Evolutionary conservation across 257 asterid species (phyloP).

Genomic region (Coffea eugenioides): DNA sequence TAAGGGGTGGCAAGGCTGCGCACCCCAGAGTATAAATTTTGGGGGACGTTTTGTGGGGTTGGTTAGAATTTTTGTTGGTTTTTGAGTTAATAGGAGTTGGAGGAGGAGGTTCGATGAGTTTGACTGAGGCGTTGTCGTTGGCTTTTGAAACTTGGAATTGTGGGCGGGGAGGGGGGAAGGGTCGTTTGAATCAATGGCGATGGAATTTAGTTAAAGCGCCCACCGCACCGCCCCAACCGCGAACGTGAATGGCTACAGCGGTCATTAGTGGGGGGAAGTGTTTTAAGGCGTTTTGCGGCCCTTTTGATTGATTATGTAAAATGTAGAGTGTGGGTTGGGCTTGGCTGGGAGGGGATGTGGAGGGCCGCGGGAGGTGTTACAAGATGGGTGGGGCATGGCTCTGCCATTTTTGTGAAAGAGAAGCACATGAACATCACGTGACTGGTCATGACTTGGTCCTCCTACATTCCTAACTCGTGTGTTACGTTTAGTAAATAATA

Average conservation of each 20-base stretch:
- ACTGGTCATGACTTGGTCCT: neutral
- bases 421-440: neutral
- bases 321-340: neutral
- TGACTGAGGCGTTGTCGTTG: too few relatives aligned
- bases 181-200: too few relatives aligned
- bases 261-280: neutral
- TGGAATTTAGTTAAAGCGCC: neutral
- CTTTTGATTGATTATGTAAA: neutral
- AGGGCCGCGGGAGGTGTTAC: neutral
- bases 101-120: too few relatives aligned
- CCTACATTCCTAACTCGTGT: too few relatives aligned
- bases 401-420: neutral
- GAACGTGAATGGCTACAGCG: neutral
- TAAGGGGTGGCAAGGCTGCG: slow-evolving; percentile 31
- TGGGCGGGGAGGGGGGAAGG: too few relatives aligned
- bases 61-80: neutral
- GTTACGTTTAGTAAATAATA: too few relatives aligned
- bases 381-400: neutral
- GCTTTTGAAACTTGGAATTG: too few relatives aligned
- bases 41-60: neutral
- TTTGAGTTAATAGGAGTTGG: neutral
- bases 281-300: neutral
- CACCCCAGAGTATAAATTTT: slow-evolving; percentile 3
- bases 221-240: slow-evolving; percentile 9
- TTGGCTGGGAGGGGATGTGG: neutral